Evolutionary conservation across 2,329 filamentous ascomycete species (phyloP).

Genomic region (Neurospora sp.): DNA sequence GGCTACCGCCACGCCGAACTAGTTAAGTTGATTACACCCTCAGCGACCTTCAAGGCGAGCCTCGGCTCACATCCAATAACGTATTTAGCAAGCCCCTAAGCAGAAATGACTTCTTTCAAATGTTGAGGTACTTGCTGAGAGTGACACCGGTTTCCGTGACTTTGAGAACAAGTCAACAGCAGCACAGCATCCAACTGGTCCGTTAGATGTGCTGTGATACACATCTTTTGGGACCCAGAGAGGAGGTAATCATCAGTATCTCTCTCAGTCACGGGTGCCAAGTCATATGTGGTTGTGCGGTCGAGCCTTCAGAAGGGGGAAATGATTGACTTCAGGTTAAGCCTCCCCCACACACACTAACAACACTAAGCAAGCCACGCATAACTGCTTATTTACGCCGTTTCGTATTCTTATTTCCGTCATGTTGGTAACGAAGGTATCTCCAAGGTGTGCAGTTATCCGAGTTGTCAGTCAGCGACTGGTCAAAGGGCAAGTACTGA

Average conservation of each 20-base stretch:
- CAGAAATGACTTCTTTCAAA: background rate
- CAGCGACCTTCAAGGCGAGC: background rate
- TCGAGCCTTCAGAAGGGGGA: background rate
- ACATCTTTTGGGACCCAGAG: background rate
- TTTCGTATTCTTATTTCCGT: background rate
- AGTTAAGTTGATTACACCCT: background rate
- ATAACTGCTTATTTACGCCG: background rate
- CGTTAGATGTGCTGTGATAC: background rate
- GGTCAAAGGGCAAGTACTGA: background rate
- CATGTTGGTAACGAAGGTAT: background rate
- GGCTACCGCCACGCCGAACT: background rate
- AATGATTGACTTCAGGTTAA: background rate
- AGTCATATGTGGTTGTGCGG: background rate
- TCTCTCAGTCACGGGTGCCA: background rate
- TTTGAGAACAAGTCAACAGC: background rate
- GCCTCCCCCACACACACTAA: background rate
- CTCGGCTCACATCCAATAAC: background rate
- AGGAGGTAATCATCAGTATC: background rate
- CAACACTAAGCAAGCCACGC: background rate
- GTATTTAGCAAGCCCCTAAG: background rate
- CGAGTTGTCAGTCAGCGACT: background rate
- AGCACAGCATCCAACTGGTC: background rate
- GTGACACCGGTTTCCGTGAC: background rate
- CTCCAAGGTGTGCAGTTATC: background rate
- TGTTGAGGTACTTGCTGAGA: background rate